phyloP scores from a whole-genome alignment of 2,329 filamentous ascomycete genomes.

The Colletotrichum scovillei region DNA sequence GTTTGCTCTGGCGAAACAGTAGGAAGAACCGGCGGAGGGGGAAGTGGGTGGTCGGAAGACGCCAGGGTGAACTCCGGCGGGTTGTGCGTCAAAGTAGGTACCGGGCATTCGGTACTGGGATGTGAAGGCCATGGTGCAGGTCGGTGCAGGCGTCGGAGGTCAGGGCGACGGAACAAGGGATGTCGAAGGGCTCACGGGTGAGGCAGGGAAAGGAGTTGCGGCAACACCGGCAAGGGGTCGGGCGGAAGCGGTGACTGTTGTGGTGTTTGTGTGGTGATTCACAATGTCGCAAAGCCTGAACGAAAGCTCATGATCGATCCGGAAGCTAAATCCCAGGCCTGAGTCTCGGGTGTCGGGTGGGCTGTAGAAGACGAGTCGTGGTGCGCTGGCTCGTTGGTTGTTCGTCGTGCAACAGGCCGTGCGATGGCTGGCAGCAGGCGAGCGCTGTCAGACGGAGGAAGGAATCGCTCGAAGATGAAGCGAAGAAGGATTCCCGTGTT shows the following conservation, averaged over 20 bases:
- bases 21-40: constrained; percentile 34
- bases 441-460: not conserved
- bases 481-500: constrained; percentile 7
- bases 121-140: constrained; percentile 44
- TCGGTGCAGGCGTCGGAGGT: not conserved
- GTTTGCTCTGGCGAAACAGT: constrained; percentile 50
- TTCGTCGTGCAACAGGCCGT: constrained; percentile 8
- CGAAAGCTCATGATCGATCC: constrained; percentile 24
- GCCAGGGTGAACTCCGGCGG: constrained; percentile 53
- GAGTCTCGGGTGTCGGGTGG: constrained; percentile 18
- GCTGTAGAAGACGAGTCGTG: not conserved
- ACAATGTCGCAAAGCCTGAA: constrained; percentile 26
- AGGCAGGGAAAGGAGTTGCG: not conserved
- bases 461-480: not conserved
- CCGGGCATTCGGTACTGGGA: constrained; percentile 48
- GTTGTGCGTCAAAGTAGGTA: constrained; percentile 46
- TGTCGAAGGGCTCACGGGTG: not conserved
- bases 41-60: constrained; percentile 60
- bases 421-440: not conserved
- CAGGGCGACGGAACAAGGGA: not conserved
- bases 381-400: not conserved
- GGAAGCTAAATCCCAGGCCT: not conserved
- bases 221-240: not conserved
- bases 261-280: constrained; percentile 16
- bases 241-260: not conserved